Evolutionary conservation across 306 rosid genomes (phyloP), one percentile per base, ranked within the genome.

Genomic region (Dryas alaskensis): DNA sequence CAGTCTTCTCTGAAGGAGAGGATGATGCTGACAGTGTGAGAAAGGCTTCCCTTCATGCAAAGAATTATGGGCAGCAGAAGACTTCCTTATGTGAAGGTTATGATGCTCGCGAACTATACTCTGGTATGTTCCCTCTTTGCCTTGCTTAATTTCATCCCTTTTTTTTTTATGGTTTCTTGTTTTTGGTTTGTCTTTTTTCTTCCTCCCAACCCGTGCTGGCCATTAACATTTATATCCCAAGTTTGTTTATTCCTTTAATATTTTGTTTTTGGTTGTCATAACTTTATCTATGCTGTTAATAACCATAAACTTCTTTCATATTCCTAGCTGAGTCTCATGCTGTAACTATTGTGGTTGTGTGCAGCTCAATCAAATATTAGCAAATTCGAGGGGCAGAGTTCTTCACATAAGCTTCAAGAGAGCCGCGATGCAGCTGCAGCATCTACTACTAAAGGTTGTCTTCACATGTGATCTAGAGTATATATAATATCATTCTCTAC

Each of bases 1-100:
- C 97, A 16, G 92, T 94, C 61, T 92, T 92, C 78, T 94, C 98
- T 9, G 98, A 92, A 87, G 97, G 98, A 75, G 98, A 94, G 88
- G 98, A 94, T 77, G 96, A 91, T 75, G 79, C 90, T 17, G 98
- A 93, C 73, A 91, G 83, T 68, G 81, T 87, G 67, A 84, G 89
- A 81, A 91, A 91, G 90, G 90, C 95, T 65, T 84, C 92, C 47
- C 89, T 87, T 52, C 73, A 84, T 60, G 82, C 78, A 48, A 89
- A 80, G 83, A 90, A 85, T 81, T 84, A 86, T 57, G 90, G 92
- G 72, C 96, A 82, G 73, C 87, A 82, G 65, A 92, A 81, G 86
- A 85, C 81, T 72, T 86, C 89, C 73, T 60, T 81, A 10, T 65
- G 69, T 19, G 90, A 86, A 58, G 85, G 84, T 54, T 76, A 76